These are phyloP conservation scores for Rhizophlyctis rosea DNA, from an alignment of 192 early-diverging fungal genomes.

Conservation along the genomic window DNA sequence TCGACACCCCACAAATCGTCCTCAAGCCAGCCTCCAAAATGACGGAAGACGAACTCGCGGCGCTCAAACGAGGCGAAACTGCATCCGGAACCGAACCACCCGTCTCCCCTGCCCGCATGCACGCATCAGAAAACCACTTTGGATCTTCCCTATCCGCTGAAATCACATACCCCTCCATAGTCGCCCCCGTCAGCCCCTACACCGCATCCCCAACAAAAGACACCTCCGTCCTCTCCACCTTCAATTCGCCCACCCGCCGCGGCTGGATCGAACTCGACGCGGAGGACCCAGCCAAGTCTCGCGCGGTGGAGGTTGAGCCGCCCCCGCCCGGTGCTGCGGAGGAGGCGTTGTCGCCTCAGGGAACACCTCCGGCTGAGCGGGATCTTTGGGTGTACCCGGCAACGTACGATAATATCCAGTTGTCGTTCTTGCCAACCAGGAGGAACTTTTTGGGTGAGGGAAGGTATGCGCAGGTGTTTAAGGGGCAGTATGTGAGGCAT, in stretches of 20 bases:
- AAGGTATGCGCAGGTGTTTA: conserved; percentile 42
- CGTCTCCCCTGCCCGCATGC: not conserved
- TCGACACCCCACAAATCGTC: conserved; percentile 31
- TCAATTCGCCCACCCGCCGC: conserved; percentile 17
- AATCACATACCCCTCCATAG: not conserved
- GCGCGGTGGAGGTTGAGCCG: not conserved
- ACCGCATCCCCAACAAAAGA: not conserved
- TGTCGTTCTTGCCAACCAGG: conserved; percentile 45
- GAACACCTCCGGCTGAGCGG: not conserved
- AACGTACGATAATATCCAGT: conserved; percentile 30
- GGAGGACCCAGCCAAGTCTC: conserved; percentile 8
- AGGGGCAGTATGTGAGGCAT: conserved; percentile 40
- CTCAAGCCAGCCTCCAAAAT: conserved; percentile 41
- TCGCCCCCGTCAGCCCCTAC: not conserved
- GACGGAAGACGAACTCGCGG: conserved; percentile 32
- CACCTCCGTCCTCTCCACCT: conserved; percentile 14
- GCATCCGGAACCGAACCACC: not conserved
- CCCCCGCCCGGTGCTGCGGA: not conserved
- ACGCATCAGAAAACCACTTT: no score
- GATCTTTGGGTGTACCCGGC: not conserved
- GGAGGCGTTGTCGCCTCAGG: not conserved
- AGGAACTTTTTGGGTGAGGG: conserved; percentile 55
- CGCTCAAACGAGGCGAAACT: conserved; percentile 16
- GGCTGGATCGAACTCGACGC: conserved; percentile 43
- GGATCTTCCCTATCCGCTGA: conserved; percentile 16